A percentile compares a stretch with the other conserved stretches of the same genome.
Conservation (phyloP, 1,139 yeast genomes). For the Hanseniaspora sp. region DNA sequence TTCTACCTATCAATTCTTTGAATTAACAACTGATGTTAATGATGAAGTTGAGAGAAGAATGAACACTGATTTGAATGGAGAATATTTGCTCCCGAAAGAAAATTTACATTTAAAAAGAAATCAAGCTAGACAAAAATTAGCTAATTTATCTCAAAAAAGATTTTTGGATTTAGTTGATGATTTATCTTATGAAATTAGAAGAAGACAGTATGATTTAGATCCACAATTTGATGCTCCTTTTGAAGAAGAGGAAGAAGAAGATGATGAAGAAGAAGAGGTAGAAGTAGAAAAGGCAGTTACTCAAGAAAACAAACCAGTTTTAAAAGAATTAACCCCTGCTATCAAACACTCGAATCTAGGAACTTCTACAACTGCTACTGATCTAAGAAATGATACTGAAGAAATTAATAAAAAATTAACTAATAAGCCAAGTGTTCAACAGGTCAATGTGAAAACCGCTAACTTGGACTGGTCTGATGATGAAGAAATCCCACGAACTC, state of each 20-base stretch:
- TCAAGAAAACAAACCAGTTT: neutral
- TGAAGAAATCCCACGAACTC: slow-evolving; percentile 43
- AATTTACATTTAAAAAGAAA: slow-evolving; percentile 85
- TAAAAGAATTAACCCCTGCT: neutral
- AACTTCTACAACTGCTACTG: slow-evolving; percentile 1
- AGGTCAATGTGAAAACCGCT: slow-evolving; percentile 67
- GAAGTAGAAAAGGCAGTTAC: too few species aligned
- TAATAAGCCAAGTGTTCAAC: slow-evolving; percentile 12
- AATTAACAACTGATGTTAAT: slow-evolving; percentile 82
- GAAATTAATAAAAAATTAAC: neutral
- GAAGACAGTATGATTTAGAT: slow-evolving; percentile 47
- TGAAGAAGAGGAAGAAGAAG: neutral
- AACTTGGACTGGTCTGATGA: slow-evolving; percentile 75
- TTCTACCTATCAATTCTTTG: slow-evolving; percentile 75
- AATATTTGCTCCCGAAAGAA: slow-evolving; percentile 56
- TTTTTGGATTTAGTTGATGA: slow-evolving; percentile 88
- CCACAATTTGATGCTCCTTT: slow-evolving; percentile 6
- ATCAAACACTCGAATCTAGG: neutral
- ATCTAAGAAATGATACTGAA: neutral
- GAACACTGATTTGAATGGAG: slow-evolving; percentile 42
- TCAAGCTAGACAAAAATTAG: slow-evolving; percentile 86
- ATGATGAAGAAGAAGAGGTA: slow-evolving; percentile 11
- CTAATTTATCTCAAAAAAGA: slow-evolving; percentile 68
- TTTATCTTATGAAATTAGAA: slow-evolving; percentile 73
- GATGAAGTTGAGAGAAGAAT: slow-evolving; percentile 77